Percentiles rank a stretch among this genome's conserved stretches.
phyloP scores from a whole-genome alignment of 371 early-diverging fungal genomes.

The Conidiobolus incongruus region DNA sequence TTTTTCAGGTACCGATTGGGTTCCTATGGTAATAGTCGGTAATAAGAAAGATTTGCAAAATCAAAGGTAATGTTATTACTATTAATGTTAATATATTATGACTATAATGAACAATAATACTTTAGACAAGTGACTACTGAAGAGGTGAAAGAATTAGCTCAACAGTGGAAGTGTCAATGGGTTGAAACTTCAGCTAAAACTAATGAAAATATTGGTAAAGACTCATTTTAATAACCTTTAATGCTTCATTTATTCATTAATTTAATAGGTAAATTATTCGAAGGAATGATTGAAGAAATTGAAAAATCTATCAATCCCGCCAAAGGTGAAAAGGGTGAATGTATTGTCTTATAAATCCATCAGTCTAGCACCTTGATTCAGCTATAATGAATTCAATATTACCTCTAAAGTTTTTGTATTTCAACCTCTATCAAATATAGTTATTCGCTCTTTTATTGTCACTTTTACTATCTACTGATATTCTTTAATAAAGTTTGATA shows the following conservation, averaged over 20 bases:
- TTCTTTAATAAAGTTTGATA: no score
- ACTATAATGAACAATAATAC: not conserved
- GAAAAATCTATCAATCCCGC: constrained; percentile 37
- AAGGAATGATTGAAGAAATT: constrained; percentile 36
- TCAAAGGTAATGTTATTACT: constrained; percentile 33
- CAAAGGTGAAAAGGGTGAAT: constrained; percentile 25
- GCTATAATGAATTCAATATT: no score
- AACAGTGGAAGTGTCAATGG: constrained; percentile 59
- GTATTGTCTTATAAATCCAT: constrained; percentile 18
- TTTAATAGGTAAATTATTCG: constrained; percentile 30
- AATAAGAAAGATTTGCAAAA: constrained; percentile 75
- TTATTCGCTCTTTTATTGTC: no score
- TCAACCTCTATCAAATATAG: no score
- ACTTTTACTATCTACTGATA: no score
- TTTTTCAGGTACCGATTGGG: constrained; percentile 72
- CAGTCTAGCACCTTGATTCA: no score
- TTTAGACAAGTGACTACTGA: constrained; percentile 46
- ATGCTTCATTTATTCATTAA: not conserved
- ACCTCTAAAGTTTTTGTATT: no score
- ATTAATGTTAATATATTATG: not conserved
- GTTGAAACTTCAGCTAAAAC: constrained; percentile 82
- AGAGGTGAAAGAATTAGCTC: constrained; percentile 54
- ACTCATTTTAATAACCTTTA: not conserved
- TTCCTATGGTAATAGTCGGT: constrained; percentile 79
- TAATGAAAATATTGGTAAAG: constrained; percentile 59